Evolutionary conservation across 2,329 filamentous ascomycete species (phyloP).

Genomic region (Emmonsiellopsis sp.): DNA sequence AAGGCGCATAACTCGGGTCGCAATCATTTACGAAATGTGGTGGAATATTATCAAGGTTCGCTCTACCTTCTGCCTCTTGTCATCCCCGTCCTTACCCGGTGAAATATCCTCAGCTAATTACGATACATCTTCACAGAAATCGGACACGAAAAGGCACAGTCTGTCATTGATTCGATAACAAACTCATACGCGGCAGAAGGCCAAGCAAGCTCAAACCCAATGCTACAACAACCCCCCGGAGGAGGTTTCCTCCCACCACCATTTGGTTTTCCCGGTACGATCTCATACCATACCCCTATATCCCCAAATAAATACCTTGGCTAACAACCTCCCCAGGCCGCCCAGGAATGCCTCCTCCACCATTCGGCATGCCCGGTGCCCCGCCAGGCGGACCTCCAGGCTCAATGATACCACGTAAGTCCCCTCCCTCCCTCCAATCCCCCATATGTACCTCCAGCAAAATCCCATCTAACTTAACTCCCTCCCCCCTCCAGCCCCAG

Average conservation of each 20-base stretch:
- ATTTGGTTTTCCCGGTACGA: slow-evolving; percentile 56
- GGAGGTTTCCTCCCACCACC: slow-evolving; percentile 41
- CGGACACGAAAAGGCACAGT: slow-evolving; percentile 96
- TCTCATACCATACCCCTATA: background rate
- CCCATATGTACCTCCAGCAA: background rate
- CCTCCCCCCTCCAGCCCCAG: slow-evolving; percentile 37
- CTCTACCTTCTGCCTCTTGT: slow-evolving; percentile 7
- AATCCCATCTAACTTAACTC: slow-evolving; percentile 8
- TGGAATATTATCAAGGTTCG: slow-evolving; percentile 94
- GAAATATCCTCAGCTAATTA: background rate
- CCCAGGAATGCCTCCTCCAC: slow-evolving; percentile 43
- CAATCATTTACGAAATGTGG: slow-evolving; percentile 94
- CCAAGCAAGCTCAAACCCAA: slow-evolving; percentile 75
- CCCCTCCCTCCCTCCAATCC: background rate
- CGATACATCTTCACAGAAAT: slow-evolving; percentile 55
- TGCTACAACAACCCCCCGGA: slow-evolving; percentile 58
- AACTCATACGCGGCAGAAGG: slow-evolving; percentile 91
- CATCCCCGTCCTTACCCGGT: background rate
- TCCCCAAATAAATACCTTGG: background rate
- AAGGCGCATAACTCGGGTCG: slow-evolving; percentile 96
- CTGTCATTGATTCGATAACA: slow-evolving; percentile 96
- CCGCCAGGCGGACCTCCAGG: slow-evolving; percentile 28
- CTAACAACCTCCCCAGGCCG: slow-evolving; percentile 16
- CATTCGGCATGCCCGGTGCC: slow-evolving; percentile 45
- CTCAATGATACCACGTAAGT: slow-evolving; percentile 48